These are phyloP conservation scores for Alternaria metachromatica DNA, from an alignment of 2,329 filamentous ascomycete genomes.

Conservation along the genomic window DNA sequence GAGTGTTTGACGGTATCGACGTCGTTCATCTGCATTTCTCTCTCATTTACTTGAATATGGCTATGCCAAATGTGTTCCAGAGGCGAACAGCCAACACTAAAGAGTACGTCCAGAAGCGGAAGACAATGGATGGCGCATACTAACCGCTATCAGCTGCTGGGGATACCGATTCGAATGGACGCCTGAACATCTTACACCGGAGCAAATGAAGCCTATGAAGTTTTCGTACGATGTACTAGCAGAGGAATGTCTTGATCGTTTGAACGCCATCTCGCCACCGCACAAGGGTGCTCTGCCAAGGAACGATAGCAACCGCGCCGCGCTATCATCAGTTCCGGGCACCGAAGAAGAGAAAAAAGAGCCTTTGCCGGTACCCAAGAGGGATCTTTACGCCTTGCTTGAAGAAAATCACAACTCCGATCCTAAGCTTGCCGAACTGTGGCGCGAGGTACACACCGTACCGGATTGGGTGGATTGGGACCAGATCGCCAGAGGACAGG, in stretches of 20 bases:
- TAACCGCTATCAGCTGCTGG: conserved; percentile 58
- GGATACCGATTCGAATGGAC: conserved; percentile 75
- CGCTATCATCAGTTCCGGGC: conserved; percentile 32
- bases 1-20: neutral
- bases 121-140: conserved; percentile 13
- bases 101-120: conserved; percentile 42
- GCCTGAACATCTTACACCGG: conserved; percentile 64
- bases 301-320: conserved; percentile 44
- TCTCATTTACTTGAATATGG: conserved; percentile 41
- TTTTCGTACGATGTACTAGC: conserved; percentile 73
- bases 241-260: conserved; percentile 67
- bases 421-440: conserved; percentile 63
- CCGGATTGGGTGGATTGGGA: conserved; percentile 81
- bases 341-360: conserved; percentile 42
- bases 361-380: conserved; percentile 43
- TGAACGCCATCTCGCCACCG: conserved; percentile 68
- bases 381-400: conserved; percentile 71
- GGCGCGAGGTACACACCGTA: conserved; percentile 70
- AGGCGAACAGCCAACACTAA: conserved; percentile 52
- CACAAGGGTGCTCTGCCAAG: conserved; percentile 46
- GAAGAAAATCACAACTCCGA: conserved; percentile 64
- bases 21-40: neutral
- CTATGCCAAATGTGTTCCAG: conserved; percentile 53
- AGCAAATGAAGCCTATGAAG: conserved; percentile 66
- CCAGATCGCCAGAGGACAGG: conserved; percentile 75